A percentile compares a stretch with the other conserved stretches of the same genome.
Evolutionary conservation across 192 early-diverging fungal species (phyloP).

Genomic region (Neocallimastix lanati): DNA sequence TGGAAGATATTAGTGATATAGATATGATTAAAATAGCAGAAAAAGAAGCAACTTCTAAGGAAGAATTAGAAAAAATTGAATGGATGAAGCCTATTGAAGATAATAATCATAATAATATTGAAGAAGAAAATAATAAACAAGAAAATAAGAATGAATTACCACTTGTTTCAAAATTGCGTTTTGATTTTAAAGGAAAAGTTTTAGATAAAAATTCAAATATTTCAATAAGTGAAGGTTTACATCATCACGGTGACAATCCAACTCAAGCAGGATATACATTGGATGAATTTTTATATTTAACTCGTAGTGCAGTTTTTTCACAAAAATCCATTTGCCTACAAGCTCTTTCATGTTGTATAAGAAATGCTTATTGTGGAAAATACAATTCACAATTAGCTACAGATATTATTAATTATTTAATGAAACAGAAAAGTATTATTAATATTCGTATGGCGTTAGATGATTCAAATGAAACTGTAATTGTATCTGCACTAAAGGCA

Average conservation of each 20-base stretch:
- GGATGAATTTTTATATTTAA: conserved; percentile 59
- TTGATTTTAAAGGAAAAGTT: conserved; percentile 60
- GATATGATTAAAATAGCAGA: conserved; percentile 12
- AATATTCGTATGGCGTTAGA: conserved; percentile 47
- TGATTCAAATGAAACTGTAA: conserved; percentile 36
- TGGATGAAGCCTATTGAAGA: background rate
- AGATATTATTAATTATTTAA: conserved; percentile 12
- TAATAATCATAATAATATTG: conserved; percentile 12
- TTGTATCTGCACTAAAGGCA: conserved; percentile 24
- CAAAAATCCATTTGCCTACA: conserved; percentile 55
- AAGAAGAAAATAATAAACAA: conserved; percentile 7
- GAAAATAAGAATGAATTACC: background rate
- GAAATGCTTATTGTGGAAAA: conserved; percentile 14
- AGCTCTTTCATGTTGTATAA: conserved; percentile 34
- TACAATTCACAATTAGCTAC: conserved; percentile 10
- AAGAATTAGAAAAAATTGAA: background rate
- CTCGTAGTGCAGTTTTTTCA: conserved; percentile 58
- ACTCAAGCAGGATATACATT: conserved; percentile 71
- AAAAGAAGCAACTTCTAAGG: background rate
- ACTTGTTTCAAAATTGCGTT: conserved; percentile 35
- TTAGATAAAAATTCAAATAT: conserved; percentile 20
- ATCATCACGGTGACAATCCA: conserved; percentile 80
- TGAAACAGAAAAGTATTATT: conserved; percentile 19
- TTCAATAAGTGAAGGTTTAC: conserved; percentile 40
- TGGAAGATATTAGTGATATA: conserved; percentile 22